Evolutionary conservation across 75 land plant species (phyloP), one percentile per base, ranked within the genome.

Genomic region (Cryptomeria japonica): DNA sequence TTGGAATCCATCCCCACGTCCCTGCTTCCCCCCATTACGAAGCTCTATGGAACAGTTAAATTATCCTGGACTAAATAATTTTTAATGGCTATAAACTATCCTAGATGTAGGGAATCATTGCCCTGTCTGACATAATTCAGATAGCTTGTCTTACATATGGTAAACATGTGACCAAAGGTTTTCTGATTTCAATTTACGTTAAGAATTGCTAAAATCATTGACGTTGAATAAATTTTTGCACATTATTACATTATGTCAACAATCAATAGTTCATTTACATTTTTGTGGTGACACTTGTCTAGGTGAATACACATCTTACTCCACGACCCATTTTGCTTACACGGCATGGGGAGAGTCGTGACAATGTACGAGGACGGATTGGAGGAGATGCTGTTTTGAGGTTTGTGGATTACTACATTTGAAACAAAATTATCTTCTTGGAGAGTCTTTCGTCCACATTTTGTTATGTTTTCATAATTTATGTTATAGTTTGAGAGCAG

Each of bases 301-400:
- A 64, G 93, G 93, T 92, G 31, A 92, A 92, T 79, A 90, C 93
- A 68, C 93, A 92, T 79, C 90, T 92, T 18, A 92, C 93, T 44
- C 93, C 93, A 47, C 86, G 93, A 49, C 93, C 93, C 53, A 92
- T 92, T 53, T 84, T 92, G 80, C 87, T 92, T 80, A 92, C 93
- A 34, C 87, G 93, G 76, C 93, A 92, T 82, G 93, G 93, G 31
- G 91, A 92, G 72, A 92, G 93, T 86, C 88, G 84, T 76, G 91
- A 92, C 87, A 92, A 92, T 80, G 87, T 92, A 32, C 86, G 84
- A 44, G 93, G 93, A 61, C 92, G 90, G 55, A 92, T 92, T 86
- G 93, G 93, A 32, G 93, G 93, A 68, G 93, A 92, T 55, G 89
- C 93, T 47, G 89, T 86, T 88, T 91, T 92, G 44, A 92, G 93